Evolutionary conservation across 805 yeast species (phyloP).

Genomic region (Brettanomyces naardenensis): DNA sequence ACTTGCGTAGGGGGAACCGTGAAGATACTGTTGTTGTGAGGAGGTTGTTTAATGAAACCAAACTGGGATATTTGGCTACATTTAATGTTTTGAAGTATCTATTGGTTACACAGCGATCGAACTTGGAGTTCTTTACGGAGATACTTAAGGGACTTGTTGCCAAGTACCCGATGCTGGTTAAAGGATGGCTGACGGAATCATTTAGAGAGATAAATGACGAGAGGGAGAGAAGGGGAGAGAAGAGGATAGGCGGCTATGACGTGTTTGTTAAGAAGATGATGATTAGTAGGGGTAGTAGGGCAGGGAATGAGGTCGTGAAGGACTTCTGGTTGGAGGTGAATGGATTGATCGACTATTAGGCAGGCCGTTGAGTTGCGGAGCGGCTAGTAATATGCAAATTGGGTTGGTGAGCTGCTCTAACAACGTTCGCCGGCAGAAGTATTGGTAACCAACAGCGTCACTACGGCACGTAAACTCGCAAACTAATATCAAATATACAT

Average conservation of each 20-base stretch:
- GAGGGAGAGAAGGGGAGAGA: constrained; percentile 16
- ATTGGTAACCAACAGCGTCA: not conserved
- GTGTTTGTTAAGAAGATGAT: constrained; percentile 46
- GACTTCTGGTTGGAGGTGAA: constrained; percentile 60
- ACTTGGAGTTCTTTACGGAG: constrained; percentile 49
- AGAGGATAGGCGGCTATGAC: constrained; percentile 27
- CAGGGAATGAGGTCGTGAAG: constrained; percentile 46
- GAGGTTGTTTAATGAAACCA: constrained; percentile 23
- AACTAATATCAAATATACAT: not conserved
- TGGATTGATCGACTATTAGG: constrained; percentile 45
- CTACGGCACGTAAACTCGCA: not conserved
- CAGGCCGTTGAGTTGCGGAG: no score
- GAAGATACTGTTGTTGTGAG: constrained; percentile 25
- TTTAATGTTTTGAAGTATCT: constrained; percentile 33
- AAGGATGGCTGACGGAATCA: constrained; percentile 36
- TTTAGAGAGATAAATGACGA: constrained; percentile 22
- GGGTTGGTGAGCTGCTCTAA: no score
- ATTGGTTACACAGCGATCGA: constrained; percentile 49
- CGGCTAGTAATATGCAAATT: no score
- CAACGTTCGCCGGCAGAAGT: not conserved
- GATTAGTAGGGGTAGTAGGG: constrained; percentile 59
- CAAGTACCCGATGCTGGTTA: constrained; percentile 31
- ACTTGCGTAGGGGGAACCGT: constrained; percentile 35
- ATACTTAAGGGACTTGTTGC: constrained; percentile 35
- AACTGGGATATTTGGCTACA: constrained; percentile 25